Conservation (phyloP, 2,329 filamentous ascomycete species). For the Claviceps capensis region DNA sequence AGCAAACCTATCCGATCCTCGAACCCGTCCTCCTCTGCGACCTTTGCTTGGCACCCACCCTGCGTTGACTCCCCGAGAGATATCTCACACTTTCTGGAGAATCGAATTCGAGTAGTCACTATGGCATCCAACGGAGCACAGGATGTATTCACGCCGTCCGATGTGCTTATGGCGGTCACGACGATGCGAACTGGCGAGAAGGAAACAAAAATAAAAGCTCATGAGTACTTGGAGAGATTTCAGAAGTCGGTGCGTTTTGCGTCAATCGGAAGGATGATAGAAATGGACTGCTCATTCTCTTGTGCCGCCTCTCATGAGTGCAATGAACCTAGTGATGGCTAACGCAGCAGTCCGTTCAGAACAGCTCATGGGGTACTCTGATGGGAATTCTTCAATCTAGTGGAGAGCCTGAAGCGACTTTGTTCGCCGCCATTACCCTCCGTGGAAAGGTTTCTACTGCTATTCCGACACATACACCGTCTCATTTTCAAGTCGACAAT, state of each 20-base stretch:
- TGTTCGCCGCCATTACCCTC: conserved; percentile 92
- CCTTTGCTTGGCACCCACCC: background rate
- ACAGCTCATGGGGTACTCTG: conserved; percentile 81
- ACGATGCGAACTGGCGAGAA: conserved; percentile 83
- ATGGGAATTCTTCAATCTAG: conserved; percentile 76
- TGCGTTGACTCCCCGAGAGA: background rate
- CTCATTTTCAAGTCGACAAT: background rate
- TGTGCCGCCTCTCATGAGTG: background rate
- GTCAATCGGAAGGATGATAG: background rate
- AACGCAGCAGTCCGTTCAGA: conserved; percentile 32
- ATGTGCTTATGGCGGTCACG: conserved; percentile 72
- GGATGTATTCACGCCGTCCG: conserved; percentile 59
- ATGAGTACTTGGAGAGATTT: conserved; percentile 84
- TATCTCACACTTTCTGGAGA: background rate
- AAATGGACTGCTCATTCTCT: background rate
- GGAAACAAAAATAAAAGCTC: conserved; percentile 75
- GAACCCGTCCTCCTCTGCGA: background rate
- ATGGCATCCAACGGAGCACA: conserved; percentile 57
- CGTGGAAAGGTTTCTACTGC: conserved; percentile 71
- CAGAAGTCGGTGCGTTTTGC: conserved; percentile 73
- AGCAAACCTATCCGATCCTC: background rate
- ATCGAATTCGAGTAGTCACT: conserved; percentile 5
- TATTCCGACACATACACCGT: background rate
- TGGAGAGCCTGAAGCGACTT: conserved; percentile 68
- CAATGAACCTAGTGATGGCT: background rate